Base-by-base conservation (phyloP, 2,329 filamentous ascomycete genomes). In the Furcasterigmium furcatum region DNA sequence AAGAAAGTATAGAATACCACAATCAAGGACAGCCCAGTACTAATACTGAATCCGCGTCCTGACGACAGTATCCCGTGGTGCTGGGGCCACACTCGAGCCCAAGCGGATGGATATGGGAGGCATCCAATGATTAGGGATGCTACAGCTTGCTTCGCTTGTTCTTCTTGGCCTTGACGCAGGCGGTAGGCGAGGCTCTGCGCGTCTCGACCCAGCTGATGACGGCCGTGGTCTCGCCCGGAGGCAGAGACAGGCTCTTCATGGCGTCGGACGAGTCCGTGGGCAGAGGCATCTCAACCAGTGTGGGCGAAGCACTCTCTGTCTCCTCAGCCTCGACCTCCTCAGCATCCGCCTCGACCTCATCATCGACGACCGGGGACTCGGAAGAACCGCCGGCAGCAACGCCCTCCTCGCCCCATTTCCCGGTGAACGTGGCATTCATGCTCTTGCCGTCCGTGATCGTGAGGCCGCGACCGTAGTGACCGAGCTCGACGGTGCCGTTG, bases 381-480 rank as follows among this genome's bases (percentile, higher is more conserved):
- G 27, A 9, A n/a, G 18, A 13, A 13, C 10, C 30, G 12, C 4
- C 29, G 13, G 12, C 10, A n/a, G 8, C 9, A 8, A 20, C 13
- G 7, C 27, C 40, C 29, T 42, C 40, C 27, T 42, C 40, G 18
- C 40, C 40, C 40, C 40, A 42, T 34, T 34, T 42, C 8, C 40
- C 40, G 19, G 27, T 42, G 19, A 42, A 42, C 10, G 40, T 42
- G 40, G 40, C 40, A 21, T 42, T 42, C 40, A 42, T 42, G 19
- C 40, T 42, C 27, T 42, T 34, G 19, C 40, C 40, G 19, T 42
- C 40, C 18, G 40, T 42, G 40, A 42, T 42, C 18, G 40, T 42
- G 18, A 42, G 27, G 1, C 29, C 40, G 12, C 20, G 6, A 19
- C 20, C 40, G 27, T 42, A 42, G 29, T 32, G 25, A 6, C 40